These are phyloP conservation scores for Fusarium beomiforme DNA, from an alignment of 2,329 filamentous ascomycete species.

Conservation along the genomic window DNA sequence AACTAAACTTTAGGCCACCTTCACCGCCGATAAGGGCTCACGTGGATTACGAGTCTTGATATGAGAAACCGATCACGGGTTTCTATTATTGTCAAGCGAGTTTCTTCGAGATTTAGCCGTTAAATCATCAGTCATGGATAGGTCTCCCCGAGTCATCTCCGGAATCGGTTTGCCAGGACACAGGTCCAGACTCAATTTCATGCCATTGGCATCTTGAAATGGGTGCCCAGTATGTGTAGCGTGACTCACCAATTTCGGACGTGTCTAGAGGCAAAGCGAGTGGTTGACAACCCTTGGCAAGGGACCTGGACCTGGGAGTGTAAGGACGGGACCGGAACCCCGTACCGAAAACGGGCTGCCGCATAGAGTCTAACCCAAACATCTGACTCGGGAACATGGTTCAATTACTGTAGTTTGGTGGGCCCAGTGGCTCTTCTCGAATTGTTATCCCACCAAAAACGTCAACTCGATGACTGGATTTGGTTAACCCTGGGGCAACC, in stretches of 20 bases:
- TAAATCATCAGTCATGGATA: constrained; percentile 8
- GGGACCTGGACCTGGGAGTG: constrained; percentile 19
- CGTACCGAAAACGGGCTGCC: constrained; percentile 31
- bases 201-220: not conserved
- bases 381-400: constrained; percentile 44
- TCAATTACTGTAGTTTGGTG: constrained; percentile 38
- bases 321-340: constrained; percentile 23
- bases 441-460: constrained; percentile 31
- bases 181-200: constrained; percentile 15
- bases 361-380: constrained; percentile 33
- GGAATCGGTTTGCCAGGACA: constrained; percentile 9
- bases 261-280: constrained; percentile 19
- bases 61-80: constrained; percentile 3
- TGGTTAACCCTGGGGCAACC: constrained; percentile 35
- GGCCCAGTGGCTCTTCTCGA: constrained; percentile 31
- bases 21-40: constrained; percentile 30
- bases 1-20: not conserved
- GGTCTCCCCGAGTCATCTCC: constrained; percentile 26
- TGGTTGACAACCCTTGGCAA: constrained; percentile 17
- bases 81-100: constrained; percentile 26
- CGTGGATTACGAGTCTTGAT: not conserved
- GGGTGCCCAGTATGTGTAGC: constrained; percentile 11
- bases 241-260: constrained; percentile 28
- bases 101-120: constrained; percentile 8
- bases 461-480: constrained; percentile 34